Base-by-base conservation (phyloP, 495 filamentous ascomycete species). In the Cryomyces antarcticus region DNA sequence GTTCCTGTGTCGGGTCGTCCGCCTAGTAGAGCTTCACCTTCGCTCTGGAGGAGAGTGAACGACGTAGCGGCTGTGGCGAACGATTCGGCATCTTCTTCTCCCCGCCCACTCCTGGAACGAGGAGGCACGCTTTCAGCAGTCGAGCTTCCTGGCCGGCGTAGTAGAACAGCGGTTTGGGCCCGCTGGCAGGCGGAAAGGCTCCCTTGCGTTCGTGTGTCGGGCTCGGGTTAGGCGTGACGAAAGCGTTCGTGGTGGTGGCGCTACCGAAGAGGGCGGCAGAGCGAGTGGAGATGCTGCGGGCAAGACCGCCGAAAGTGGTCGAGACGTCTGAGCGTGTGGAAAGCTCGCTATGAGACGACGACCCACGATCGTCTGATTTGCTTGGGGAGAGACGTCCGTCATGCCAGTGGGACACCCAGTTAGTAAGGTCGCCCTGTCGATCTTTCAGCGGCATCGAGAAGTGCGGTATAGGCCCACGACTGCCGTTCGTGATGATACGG, bases 51-150 rank as follows among this genome's bases (percentile, higher is more conserved):
- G 12, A 69, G 65, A 1, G 65, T 62, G 46, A 82, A 72, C 13
- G 67, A 69, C 11, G 73, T 73, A 12, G 67, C 66, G 5, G 79
- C 80, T 0, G 82, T 84, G 33, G 68, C 73, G 54, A 77, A 85
- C 39, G 70, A 78, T 27, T 73, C 73, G n/a, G 70, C 47, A 37
- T 61, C 61, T 7, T 41, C 45, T 37, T 50, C 51, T 6, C 13
- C 34, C 27, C 34, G 34, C 2, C 17, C 17, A 24, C 2, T 24
- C 2, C 17, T 24, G 11, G 30, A 17, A 12, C 31, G 12, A 27
- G 37, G 6, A 24, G 38, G n/a, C 4, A 28, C 37, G 27, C 30
- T 37, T 7, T 42, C 43, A 4, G 31, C 37, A 5, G 48, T 51
- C 33, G n/a, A 17, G 7, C 27, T 39, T 9, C 27, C 1, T 1